A percentile compares a stretch with the other conserved stretches of the same genome.
phyloP scores from a whole-genome alignment of 2,329 filamentous ascomycete species.

The Colletotrichum simmondsii region DNA sequence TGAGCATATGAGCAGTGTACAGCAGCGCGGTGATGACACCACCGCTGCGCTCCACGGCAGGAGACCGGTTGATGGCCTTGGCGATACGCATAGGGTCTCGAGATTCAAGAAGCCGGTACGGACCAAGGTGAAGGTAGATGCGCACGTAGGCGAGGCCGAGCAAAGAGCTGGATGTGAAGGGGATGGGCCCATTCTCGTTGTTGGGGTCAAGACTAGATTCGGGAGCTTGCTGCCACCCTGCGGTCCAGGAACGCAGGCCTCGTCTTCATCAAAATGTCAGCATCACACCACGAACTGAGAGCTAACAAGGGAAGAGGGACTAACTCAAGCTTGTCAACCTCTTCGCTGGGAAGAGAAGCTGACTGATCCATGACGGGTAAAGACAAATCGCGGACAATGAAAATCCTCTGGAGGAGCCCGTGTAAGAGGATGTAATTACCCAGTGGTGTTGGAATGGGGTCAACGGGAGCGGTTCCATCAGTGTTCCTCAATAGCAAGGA shows the following conservation, averaged over 20 bases:
- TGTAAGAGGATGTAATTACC: slow-evolving; percentile 51
- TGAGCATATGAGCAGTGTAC: slow-evolving; percentile 64
- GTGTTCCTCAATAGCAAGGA: slow-evolving; percentile 44
- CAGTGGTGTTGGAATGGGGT: slow-evolving; percentile 48
- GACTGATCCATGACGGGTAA: slow-evolving; percentile 46
- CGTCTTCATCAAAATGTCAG: slow-evolving; percentile 38
- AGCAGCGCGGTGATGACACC: slow-evolving; percentile 60
- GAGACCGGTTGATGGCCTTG: slow-evolving; percentile 47
- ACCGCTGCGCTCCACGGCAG: slow-evolving; percentile 57
- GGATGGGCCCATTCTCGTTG: slow-evolving; percentile 52
- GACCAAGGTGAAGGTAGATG: slow-evolving; percentile 56
- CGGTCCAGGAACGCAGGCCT: slow-evolving; percentile 49
- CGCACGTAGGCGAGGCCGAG: slow-evolving; percentile 58
- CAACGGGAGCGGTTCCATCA: slow-evolving; percentile 41
- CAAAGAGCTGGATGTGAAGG: slow-evolving; percentile 57
- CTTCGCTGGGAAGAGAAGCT: slow-evolving; percentile 45
- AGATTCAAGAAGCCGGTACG: slow-evolving; percentile 53
- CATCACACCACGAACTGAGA: background rate
- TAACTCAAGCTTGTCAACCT: slow-evolving; percentile 49
- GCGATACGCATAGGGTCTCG: slow-evolving; percentile 54
- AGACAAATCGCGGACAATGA: slow-evolving; percentile 49
- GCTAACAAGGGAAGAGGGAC: background rate
- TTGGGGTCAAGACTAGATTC: slow-evolving; percentile 52
- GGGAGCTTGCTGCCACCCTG: slow-evolving; percentile 50
- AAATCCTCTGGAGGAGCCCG: slow-evolving; percentile 49